Base-by-base conservation (phyloP, 345 rosid genomes). In the Hibiscus tridactylites region DNA sequence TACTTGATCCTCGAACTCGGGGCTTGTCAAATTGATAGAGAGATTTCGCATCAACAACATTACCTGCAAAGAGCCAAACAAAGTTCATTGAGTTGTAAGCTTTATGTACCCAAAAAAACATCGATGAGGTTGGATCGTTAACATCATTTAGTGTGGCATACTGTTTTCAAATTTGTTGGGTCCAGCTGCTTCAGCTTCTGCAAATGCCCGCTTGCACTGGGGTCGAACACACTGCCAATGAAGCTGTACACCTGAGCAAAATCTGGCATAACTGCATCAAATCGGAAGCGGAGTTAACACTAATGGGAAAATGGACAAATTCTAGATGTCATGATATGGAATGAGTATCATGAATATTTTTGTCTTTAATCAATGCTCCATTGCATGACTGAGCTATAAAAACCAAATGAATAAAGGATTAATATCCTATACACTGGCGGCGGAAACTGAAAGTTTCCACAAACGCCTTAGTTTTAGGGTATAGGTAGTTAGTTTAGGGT, bases 221-320 rank as follows among this genome's bases (percentile, higher is more conserved):
- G 99, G 78, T 95, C 97, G 73, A 95, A 95, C 52, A 90, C 81
- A 65, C 96, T 91, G 76, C 93, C 97, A 46, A 95, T 81, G 84
- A 95, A 95, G 75, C 89, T 88, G 82, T 95, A 95, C 17, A 92
- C 97, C 82, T 92, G 83, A 21, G 92, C 82, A 71, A 95, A 95
- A 85, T 95, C 93, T 1, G 99, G 99, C 84, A 81, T 79, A 78
- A 79, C 97, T 95, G 97, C 83, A 71, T 58, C 61, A 52, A 67
- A 47, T 65, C 29, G 46, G 46, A 73, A 73, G 42, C 5, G 8
- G 26, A 64, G 12, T 35, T 65, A 65, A 69, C 7, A 73, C 5
- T 12, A 35, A 13, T 17, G 5, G 10, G 19, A 7, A 6, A 29
- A 3, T 39, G 21, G 72, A 54, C 35, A 35, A 72, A 2, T 65